Conservation (phyloP, 2,329 filamentous ascomycete species). For the Hypoxylon sp. region DNA sequence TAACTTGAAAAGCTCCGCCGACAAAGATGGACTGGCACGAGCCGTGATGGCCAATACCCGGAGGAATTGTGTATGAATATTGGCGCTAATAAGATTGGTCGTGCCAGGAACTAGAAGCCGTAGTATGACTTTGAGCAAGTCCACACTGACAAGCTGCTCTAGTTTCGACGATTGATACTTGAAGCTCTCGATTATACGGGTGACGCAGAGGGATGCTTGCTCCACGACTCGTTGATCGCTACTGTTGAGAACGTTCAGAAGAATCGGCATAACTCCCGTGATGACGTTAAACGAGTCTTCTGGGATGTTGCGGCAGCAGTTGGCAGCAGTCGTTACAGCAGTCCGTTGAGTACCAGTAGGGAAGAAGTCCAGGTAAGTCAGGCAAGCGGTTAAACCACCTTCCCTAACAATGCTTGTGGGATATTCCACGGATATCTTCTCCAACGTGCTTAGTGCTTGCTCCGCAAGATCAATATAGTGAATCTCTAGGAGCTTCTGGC, state of each 20-base stretch:
- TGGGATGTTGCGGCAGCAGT: constrained; percentile 97
- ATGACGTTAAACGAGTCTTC: constrained; percentile 94
- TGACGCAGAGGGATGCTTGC: constrained; percentile 95
- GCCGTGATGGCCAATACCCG: constrained; percentile 92
- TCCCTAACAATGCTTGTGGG: constrained; percentile 95
- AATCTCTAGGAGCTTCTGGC: constrained; percentile 94
- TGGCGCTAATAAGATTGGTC: constrained; percentile 92
- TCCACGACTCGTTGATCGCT: constrained; percentile 97
- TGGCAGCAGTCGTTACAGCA: constrained; percentile 95
- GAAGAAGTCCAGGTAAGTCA: constrained; percentile 97
- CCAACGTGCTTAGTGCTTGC: constrained; percentile 93
- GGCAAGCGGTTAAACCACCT: constrained; percentile 93
- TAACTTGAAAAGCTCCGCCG: constrained; percentile 92
- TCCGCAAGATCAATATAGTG: constrained; percentile 98
- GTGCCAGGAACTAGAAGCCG: constrained; percentile 92
- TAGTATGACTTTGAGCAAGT: constrained; percentile 85
- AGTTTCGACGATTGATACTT: constrained; percentile 88
- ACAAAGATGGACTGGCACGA: constrained; percentile 86
- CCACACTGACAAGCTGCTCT: constrained; percentile 91
- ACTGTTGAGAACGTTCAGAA: constrained; percentile 89
- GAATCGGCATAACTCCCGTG: constrained; percentile 94
- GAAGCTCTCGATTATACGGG: constrained; percentile 96
- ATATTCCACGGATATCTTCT: constrained; percentile 98
- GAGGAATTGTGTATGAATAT: constrained; percentile 96
- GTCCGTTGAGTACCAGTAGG: constrained; percentile 96